These are phyloP conservation scores for Kandelia obovata DNA, from an alignment of 345 rosid genomes.

Conservation along the genomic window DNA sequence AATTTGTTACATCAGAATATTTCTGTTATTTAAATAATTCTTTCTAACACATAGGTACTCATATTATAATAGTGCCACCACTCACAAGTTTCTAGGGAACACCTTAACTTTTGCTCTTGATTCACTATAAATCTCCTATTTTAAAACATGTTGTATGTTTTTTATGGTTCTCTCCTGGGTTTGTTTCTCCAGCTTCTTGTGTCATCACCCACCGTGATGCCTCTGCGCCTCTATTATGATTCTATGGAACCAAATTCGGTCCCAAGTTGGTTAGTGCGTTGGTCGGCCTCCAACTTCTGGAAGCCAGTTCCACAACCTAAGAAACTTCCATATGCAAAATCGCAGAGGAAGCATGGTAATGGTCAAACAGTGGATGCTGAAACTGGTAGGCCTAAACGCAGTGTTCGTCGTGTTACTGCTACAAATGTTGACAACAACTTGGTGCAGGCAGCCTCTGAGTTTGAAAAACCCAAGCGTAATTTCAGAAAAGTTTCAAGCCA, in stretches of 20 bases:
- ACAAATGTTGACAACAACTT: slow-evolving; percentile 16
- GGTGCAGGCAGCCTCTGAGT: slow-evolving; percentile 3
- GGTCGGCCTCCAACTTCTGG: slow-evolving; percentile 13
- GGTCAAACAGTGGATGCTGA: not conserved
- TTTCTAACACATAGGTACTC: no score
- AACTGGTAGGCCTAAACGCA: slow-evolving; percentile 17
- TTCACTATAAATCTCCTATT: no score
- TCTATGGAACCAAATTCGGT: slow-evolving; percentile 16
- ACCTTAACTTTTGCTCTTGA: no score
- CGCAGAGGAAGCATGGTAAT: slow-evolving; percentile 1
- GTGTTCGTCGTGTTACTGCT: slow-evolving; percentile 1
- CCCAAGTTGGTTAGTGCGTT: slow-evolving; percentile 17
- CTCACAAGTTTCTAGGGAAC: no score
- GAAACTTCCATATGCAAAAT: not conserved
- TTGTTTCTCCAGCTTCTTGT: slow-evolving; percentile 10
- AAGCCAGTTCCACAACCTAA: slow-evolving; percentile 17
- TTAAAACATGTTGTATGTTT: not conserved
- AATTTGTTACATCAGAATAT: no score
- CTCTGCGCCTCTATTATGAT: slow-evolving; percentile 14
- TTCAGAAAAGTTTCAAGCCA: slow-evolving; percentile 7
- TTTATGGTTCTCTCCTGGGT: not conserved
- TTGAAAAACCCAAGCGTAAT: slow-evolving; percentile 19
- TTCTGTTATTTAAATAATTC: no score
- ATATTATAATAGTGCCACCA: no score
- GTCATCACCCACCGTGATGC: slow-evolving; percentile 18